These are phyloP conservation scores for Fusarium fujikuroi DNA, from an alignment of 2,329 filamentous ascomycete species.

Conservation along the genomic window DNA sequence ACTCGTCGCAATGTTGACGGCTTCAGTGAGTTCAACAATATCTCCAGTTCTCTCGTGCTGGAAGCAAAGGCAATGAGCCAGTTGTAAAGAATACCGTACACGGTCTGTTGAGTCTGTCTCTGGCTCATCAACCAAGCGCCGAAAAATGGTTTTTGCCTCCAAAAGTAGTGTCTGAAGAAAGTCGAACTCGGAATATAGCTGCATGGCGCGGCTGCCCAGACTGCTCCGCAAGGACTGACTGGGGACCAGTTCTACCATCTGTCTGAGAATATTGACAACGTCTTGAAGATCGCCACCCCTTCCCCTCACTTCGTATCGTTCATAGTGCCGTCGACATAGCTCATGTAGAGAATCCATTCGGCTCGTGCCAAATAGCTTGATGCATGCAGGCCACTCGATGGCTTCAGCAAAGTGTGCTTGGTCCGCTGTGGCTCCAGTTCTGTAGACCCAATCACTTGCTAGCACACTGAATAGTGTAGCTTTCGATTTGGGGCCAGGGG, in stretches of 20 bases:
- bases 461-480: background rate
- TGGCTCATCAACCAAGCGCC: background rate
- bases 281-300: background rate
- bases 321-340: background rate
- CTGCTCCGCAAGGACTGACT: background rate
- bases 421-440: background rate
- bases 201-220: background rate
- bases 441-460: background rate
- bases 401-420: background rate
- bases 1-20: fast-evolving
- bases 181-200: background rate
- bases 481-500: fast-evolving
- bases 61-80: background rate
- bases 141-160: background rate
- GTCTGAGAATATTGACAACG: background rate
- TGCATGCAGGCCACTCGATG: background rate
- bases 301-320: background rate
- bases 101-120: fast-evolving
- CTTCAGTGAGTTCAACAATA: background rate
- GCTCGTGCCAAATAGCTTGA: background rate
- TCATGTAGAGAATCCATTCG: background rate
- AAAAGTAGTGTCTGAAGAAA: background rate
- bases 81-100: fast-evolving
- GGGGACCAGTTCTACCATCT: background rate
- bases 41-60: background rate